A percentile compares a stretch with the other conserved stretches of the same genome.
Evolutionary conservation across 805 yeast species (phyloP).

Genomic region (Yarrowia yakushimensis): DNA sequence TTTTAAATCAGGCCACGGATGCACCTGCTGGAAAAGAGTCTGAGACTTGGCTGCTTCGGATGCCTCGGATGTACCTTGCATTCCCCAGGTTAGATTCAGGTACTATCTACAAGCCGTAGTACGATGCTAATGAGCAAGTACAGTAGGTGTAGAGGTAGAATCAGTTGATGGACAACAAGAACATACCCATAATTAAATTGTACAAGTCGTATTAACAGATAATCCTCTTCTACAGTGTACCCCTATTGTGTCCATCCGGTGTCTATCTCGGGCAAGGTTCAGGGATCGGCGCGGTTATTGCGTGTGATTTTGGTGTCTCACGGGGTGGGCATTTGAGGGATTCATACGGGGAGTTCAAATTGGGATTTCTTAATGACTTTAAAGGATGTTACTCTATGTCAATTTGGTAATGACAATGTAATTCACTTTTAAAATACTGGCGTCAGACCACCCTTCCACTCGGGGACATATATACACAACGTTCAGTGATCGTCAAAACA

Average conservation of each 20-base stretch:
- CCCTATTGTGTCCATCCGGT: background rate
- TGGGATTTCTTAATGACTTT: background rate
- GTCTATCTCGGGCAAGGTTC: background rate
- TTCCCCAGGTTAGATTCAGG: slow-evolving; percentile 1
- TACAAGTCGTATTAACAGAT: too few species aligned
- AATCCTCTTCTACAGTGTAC: background rate
- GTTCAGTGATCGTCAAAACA: background rate
- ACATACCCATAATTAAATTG: too few species aligned
- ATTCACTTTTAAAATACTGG: too few species aligned
- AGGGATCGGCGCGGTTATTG: background rate
- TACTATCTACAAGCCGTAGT: background rate
- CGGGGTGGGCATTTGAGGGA: background rate
- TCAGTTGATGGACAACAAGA: too few species aligned
- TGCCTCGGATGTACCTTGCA: slow-evolving; percentile 19
- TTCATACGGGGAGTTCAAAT: background rate
- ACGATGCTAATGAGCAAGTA: too few species aligned
- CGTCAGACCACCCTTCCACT: background rate
- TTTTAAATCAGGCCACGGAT: background rate
- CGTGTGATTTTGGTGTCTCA: background rate
- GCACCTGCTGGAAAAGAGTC: background rate
- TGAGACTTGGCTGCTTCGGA: slow-evolving; percentile 4
- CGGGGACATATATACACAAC: background rate
- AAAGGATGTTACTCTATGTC: too few species aligned
- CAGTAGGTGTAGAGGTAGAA: too few species aligned
- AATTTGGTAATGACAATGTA: too few species aligned